Evolutionary conservation across 305 asterid genomes (phyloP).

Genomic region (Plantago rigida): DNA sequence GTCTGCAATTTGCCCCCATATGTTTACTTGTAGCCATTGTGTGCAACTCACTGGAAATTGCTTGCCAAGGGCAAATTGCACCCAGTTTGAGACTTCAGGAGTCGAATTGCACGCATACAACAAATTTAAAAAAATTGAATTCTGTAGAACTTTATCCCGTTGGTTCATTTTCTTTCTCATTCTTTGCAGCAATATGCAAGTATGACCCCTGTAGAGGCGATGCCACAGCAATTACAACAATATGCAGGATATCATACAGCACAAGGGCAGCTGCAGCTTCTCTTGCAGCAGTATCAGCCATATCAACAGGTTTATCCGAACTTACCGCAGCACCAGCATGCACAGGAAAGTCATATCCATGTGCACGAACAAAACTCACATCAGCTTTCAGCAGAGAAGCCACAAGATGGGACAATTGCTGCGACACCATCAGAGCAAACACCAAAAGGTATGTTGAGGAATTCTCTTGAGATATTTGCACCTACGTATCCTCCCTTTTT

Average conservation of each 20-base stretch:
- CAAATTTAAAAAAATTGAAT: too few relatives aligned
- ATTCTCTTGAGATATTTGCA: background rate
- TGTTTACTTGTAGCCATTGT: too few relatives aligned
- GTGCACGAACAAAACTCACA: slow-evolving; percentile 33
- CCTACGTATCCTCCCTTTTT: too few relatives aligned
- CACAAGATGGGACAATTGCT: slow-evolving; percentile 24
- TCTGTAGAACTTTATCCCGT: too few relatives aligned
- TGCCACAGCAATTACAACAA: slow-evolving; percentile 39
- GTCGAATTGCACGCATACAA: too few relatives aligned
- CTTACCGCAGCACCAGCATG: slow-evolving; percentile 35
- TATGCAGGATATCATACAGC: slow-evolving; percentile 33
- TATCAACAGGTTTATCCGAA: slow-evolving; percentile 39
- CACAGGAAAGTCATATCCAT: slow-evolving; percentile 31
- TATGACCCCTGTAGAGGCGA: slow-evolving; percentile 24
- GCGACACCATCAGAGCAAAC: slow-evolving; percentile 27
- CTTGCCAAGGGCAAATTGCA: too few relatives aligned
- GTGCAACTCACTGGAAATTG: too few relatives aligned
- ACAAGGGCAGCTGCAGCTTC: slow-evolving; percentile 39
- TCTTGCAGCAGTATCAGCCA: slow-evolving; percentile 53
- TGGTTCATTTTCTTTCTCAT: background rate
- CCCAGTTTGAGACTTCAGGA: too few relatives aligned
- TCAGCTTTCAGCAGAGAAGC: slow-evolving; percentile 31
- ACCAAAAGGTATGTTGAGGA: slow-evolving; percentile 29
- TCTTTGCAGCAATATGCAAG: slow-evolving; percentile 29
- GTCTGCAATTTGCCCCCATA: too few relatives aligned